Evolutionary conservation across 148 eudicot genomes (phyloP), one percentile per base, ranked within the genome.

Genomic region (Nyssa sinensis): DNA sequence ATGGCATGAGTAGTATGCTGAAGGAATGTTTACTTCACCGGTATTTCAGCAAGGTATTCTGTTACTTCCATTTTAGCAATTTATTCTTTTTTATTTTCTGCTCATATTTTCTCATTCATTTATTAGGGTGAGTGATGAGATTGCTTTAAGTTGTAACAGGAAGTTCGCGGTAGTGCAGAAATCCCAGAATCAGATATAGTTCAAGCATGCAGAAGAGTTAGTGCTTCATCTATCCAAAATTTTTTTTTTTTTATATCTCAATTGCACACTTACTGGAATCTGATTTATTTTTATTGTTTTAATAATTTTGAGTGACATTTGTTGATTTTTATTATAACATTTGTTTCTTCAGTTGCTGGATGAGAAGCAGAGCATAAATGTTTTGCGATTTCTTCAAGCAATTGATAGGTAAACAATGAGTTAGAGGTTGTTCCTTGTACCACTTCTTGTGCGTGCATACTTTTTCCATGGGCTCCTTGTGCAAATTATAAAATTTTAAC

Each of bases 171-270:
- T 34, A 86, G 77, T 71, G 86, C 82, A 33, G 98, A 96, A 47
- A 77, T 84, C 75, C 93, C 86, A 28, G 99, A 93, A 78, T 96
- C 99, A 0, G 98, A 93, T 71, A 88, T 89, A 75, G 99, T 91
- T 86, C 95, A 89, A 82, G 91, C 98, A 27, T 96, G 98, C 77
- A 83, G 97, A 93, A 91, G 90, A 85, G 99, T 96, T 55, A 85
- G 93, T 86, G 62, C 70, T 74, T 51, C 27, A 68, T 62, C 67
- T 34, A n/a, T n/a, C n/a, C n/a, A n/a, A n/a, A n/a, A n/a, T n/a
- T n/a, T 14, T 33, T 74, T n/a, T 11, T 65, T 2, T 51, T 64
- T 30, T 44, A 11, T 11, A 19, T 11, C 17, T 30, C 27, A 51
- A 55, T 33, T 34, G 33, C 32, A 27, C 24, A 67, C 57, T 19